These are phyloP conservation scores for Ziziphus jujuba DNA, from an alignment of 306 rosid species.

Conservation along the genomic window DNA sequence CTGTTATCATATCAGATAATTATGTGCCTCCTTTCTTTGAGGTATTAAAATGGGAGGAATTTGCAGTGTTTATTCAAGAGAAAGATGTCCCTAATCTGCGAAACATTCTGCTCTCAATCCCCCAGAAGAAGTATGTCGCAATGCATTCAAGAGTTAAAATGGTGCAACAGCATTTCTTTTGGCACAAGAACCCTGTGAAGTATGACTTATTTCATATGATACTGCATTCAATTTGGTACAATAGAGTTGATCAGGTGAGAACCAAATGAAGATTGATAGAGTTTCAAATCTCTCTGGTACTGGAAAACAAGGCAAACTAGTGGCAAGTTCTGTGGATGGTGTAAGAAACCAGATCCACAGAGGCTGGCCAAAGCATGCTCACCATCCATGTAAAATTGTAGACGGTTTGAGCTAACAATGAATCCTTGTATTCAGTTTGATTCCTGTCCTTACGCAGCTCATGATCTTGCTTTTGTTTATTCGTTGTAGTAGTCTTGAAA, in stretches of 20 bases:
- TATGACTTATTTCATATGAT: slow-evolving; percentile 79
- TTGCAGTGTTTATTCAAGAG: slow-evolving; percentile 55
- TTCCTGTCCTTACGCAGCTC: no score
- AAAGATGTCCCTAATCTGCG: slow-evolving; percentile 60
- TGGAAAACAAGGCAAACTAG: neutral
- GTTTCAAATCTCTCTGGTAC: neutral
- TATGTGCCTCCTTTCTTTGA: slow-evolving; percentile 61
- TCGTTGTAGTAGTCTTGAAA: no score
- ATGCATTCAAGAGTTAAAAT: slow-evolving; percentile 56
- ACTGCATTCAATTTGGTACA: slow-evolving; percentile 78
- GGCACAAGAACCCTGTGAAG: slow-evolving; percentile 61
- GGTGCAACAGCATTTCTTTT: slow-evolving; percentile 66
- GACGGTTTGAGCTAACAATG: no score
- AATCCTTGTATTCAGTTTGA: no score
- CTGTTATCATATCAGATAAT: slow-evolving; percentile 47
- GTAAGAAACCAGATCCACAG: neutral
- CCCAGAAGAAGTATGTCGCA: slow-evolving; percentile 55
- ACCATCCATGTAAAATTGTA: no score
- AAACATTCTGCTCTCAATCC: slow-evolving; percentile 64
- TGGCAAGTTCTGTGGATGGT: neutral
- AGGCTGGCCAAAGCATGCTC: neutral
- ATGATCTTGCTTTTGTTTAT: no score
- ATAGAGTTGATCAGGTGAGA: slow-evolving; percentile 54
- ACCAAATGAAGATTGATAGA: slow-evolving; percentile 13
- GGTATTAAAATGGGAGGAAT: slow-evolving; percentile 52